Base-by-base conservation (phyloP, 352 stramenopile species). In the Globisporangium emineosum region DNA sequence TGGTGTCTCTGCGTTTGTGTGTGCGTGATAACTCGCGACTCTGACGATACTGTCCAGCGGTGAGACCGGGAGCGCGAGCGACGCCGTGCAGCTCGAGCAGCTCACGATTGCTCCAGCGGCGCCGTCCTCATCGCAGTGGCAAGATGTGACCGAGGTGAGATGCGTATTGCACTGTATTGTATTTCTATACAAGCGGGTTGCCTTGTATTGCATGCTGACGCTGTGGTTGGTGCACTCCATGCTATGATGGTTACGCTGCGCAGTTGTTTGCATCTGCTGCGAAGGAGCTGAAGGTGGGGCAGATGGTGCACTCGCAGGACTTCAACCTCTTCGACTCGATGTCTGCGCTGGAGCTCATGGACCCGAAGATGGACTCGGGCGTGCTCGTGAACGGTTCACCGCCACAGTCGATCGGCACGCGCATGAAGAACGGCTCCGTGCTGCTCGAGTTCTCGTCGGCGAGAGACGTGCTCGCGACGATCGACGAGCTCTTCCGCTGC, bases 271-370 rank as follows among this genome's bases (percentile, higher is more conserved):
- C 54, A 5, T 45, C 55, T 7, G 81, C 86, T 25, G 79, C 83
- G 6, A 90, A 91, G 62, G 83, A 93, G 67, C 76, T 95, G 27
- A 91, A 90, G 57, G 74, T 93, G 19, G 84, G 86, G 2, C 84
- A 95, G 54, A 67, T 95, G 60, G 73, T 93, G 33, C 86, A 95
- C 50, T 76, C 88, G 47, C 66, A 85, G 7, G 69, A 86, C 60
- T 97, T 98, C 58, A 95, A 88, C 60, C 79, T 98, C 60, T 96
- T 95, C 67, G 91, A 98, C 64, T 96, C 91, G 61, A 98, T 98
- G 92, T 94, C 91, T 33, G 94, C 94, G 54, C 73, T 98, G 19
- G 93, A 98, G 78, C 72, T 98, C 2, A 96, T 97, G 81, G 92
- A 98, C 67, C 77, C 78, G 7, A 97, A 97, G 65, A 98, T 98